Percentiles rank a stretch among this genome's conserved stretches.
Evolutionary conservation across 179 eudicot genomes (phyloP).

Genomic region (Carnegiea gigantea): DNA sequence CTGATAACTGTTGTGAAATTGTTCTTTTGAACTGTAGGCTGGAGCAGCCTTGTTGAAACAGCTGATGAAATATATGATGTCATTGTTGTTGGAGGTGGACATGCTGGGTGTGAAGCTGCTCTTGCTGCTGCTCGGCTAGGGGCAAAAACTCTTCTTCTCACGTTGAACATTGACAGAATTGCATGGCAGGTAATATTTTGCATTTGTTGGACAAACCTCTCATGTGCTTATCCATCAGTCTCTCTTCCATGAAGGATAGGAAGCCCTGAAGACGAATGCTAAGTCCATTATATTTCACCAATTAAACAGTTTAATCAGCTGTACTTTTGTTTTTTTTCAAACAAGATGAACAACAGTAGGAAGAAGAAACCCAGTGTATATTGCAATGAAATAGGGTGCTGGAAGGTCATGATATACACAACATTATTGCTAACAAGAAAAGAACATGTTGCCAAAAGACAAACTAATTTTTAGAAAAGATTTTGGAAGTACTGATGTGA

Average conservation of each 20-base stretch:
- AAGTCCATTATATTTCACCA: neutral
- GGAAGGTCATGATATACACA: neutral
- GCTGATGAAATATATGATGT: conserved; percentile 79
- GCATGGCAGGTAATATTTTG: conserved; percentile 85
- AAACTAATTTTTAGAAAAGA: no score
- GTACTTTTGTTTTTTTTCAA: neutral
- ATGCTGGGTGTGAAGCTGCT: conserved; percentile 99
- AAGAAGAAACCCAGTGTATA: neutral
- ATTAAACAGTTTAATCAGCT: neutral
- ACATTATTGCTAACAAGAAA: neutral
- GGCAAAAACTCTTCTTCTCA: conserved; percentile 94
- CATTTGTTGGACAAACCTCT: neutral
- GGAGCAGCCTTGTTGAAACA: conserved; percentile 36
- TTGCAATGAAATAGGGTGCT: neutral
- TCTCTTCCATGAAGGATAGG: neutral
- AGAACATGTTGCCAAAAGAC: neutral
- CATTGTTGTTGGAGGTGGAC: conserved; percentile 98
- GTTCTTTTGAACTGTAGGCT: conserved; percentile 31
- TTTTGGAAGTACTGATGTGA: neutral
- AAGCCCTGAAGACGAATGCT: neutral
- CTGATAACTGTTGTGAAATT: conserved; percentile 9
- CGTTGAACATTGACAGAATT: conserved; percentile 88
- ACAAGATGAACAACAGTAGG: neutral
- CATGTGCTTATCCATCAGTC: neutral
- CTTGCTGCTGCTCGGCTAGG: conserved; percentile 95